Conservation (phyloP, 768 basidiomycete genomes). For the Boletus speciosus region DNA sequence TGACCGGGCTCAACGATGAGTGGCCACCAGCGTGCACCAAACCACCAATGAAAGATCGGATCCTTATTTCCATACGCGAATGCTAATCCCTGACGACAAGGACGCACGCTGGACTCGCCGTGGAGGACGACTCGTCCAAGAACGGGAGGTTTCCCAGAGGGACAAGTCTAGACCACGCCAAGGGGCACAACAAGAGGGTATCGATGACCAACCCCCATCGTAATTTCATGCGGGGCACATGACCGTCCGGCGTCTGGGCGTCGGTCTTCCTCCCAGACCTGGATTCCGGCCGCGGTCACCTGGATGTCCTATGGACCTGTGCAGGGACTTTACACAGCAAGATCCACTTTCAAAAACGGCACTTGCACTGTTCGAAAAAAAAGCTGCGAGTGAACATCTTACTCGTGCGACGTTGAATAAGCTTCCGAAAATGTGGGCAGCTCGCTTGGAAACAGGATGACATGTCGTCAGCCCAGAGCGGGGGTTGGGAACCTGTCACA, state of each 20-base stretch:
- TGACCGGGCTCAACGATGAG: not conserved
- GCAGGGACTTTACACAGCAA: not conserved
- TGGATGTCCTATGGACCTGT: not conserved
- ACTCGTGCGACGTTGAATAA: not conserved
- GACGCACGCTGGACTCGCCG: too few relatives aligned
- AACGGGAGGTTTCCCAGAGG: too few relatives aligned
- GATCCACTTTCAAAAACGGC: not conserved
- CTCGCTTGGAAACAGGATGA: not conserved
- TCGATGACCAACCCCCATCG: not conserved
- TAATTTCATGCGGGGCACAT: not conserved
- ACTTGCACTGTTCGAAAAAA: not conserved
- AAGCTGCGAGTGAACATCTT: too few relatives aligned
- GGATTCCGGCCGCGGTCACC: not conserved
- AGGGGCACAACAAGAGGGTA: not conserved
- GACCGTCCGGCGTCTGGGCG: not conserved
- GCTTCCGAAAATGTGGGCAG: not conserved
- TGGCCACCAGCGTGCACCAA: not conserved
- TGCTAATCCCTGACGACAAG: too few relatives aligned
- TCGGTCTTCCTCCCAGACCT: not conserved
- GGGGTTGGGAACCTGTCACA: not conserved
- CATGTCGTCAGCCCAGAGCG: not conserved
- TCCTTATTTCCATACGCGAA: not conserved
- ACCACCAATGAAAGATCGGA: not conserved
- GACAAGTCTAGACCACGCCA: not conserved
- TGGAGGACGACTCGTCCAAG: not conserved